Base-by-base conservation (phyloP, 257 asterid genomes). In the Nicotiana sylvestris region DNA sequence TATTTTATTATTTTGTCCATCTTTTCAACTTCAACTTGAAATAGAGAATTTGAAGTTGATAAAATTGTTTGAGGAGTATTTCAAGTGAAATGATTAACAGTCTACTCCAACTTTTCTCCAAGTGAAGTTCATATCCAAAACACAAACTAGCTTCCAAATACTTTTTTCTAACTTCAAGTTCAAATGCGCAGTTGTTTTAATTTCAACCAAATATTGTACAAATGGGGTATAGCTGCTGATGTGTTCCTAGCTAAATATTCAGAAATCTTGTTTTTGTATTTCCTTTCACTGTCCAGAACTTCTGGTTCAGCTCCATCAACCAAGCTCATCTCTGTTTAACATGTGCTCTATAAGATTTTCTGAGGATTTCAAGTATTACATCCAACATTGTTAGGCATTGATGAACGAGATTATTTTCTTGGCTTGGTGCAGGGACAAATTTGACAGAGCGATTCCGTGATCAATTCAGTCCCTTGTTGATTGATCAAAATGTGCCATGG, bases 401-500 rank as follows among this genome's bases (percentile, higher is more conserved):
- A 51, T 74, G 80, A 74, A 15, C 4, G 12, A 25, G 80, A 51
- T 74, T 17, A 18, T 16, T 57, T 57, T 74, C 64, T 27, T 74
- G 80, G 9, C 62, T 81, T 77, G 77, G 70, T 86, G 57, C 91
- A 95, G 99, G 99, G 86, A 95, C 99, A 70, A 92, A 91, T 83
- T 90, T 95, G 90, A 88, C 85, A 0, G 96, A 91, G 87, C 90
- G 92, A 15, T 95, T 95, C 86, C 91, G 68, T 86, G 99, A 95
- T 86, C 99, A 95, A 87, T 95, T 95, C 90, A 90, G 87, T 83
- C 96, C 98, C 85, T 87, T 95, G 93, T 85, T 95, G 88, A 82
- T 92, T 78, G 90, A 89, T 85, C 92, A 90, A 84, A 90, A 82
- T 60, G 89, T 91, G 89, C 92, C 92, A 18, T 92, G 97, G 98